Base-by-base conservation (phyloP, 257 asterid species). In the Mitragyna speciosa region DNA sequence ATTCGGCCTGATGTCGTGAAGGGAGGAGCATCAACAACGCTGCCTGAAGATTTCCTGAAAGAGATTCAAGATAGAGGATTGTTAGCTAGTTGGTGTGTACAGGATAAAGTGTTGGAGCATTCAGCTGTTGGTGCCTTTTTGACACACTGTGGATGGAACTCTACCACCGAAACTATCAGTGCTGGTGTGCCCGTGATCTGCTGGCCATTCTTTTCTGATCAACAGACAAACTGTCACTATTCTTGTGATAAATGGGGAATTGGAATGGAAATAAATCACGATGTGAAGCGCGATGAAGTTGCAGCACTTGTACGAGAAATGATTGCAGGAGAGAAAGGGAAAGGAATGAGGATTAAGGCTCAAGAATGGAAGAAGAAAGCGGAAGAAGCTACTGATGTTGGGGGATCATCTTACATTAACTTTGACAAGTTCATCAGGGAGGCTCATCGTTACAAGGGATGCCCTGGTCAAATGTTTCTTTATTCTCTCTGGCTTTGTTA, bases 111-210 rank as follows among this genome's bases (percentile, higher is more conserved):
- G 12, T 47, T 88, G 70, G 41, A 72, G 24, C 92, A 88, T 61
- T 43, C 75, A n/a, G 81, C 89, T 0, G 82, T 89, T 6, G 93
- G 88, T 0, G 89, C 82, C 0, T 89, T 89, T 39, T 58, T 89
- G 79, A 84, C 90, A 5, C 95, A 89, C 11, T 89, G 89, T 39
- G 91, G 95, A 15, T 91, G 93, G 93, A 91, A 91, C 12, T 91
- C 93, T 0, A 84, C 17, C 36, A 5, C 75, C 47, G 93, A 87
- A 72, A 81, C 81, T 12, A 70, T 90, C 14, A 81, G 85, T 1
- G 80, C 75, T 0, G 95, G 90, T 0, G 86, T 89, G 48, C 93
- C 91, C 0, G 85, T 89, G 6, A 87, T 90, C 22, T 83, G 91
- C 45, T 87, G 93, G 93, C 95, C 95, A 0, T 89, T 89, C 66